Base-by-base conservation (phyloP, 2,329 filamentous ascomycete genomes). In the Leptographium lundbergii region DNA sequence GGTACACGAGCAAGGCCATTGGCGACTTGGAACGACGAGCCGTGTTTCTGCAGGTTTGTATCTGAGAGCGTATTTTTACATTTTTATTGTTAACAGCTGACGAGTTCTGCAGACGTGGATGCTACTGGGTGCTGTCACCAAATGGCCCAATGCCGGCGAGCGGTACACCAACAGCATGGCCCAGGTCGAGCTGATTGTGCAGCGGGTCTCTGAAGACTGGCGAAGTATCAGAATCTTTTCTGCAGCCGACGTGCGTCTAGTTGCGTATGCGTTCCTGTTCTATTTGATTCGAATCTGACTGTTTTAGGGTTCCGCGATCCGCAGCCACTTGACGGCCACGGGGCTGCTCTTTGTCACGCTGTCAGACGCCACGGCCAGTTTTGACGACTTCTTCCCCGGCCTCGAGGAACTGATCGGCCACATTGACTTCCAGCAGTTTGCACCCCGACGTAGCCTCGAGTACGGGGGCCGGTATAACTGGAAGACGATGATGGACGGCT, bases 401-500 rank as follows among this genome's bases (percentile, higher is more conserved):
- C 54, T 59, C 1, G 54, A 56, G 11, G 48, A 13, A 10, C 25
- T 59, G 19, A 39, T 59, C 10, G n/a, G 29, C 6, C 4, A n/a
- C 25, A 56, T 59, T 6, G 54, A 59, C 14, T 59, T 59, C n/a
- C 53, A 36, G n/a, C 47, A 54, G 54, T 32, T 57, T 2, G 34
- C 19, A 2, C 58, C 34, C 5, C 47, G 48, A 9, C 54, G 58
- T 13, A 19, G 25, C 27, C 58, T 59, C 47, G 14, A 39, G 13
- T 59, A 59, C 39, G n/a, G 19, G 24, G 58, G 58, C 34, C 48
- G 50, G 34, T 59, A 59, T 27, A 59, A 59, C 58, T 59, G 58
- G 58, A 59, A 59, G 58, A 57, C 58, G 3, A 52, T 59, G 48
- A 57, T 59, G 22, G 58, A 59, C 39, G 58, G 58, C 24, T 59